Percentiles rank a stretch among this genome's conserved stretches.
Evolutionary conservation across 148 eudicot species (phyloP).

Genomic region (Hydrangea macrophylla): DNA sequence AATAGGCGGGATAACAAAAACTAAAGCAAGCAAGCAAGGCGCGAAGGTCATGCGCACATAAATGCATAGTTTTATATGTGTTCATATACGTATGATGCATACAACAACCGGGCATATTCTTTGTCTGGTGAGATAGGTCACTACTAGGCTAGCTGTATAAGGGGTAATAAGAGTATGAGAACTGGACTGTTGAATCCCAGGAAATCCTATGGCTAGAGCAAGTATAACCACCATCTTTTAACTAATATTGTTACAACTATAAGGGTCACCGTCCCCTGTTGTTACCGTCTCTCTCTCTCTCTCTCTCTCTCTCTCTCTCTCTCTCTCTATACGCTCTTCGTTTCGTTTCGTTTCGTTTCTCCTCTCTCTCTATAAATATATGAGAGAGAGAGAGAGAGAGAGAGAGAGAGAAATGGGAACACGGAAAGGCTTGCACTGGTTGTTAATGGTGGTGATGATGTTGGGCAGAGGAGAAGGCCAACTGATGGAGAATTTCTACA

Average conservation of each 20-base stretch:
- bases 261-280: neutral
- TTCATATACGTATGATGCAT: no score
- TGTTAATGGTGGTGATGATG: conserved; percentile 22
- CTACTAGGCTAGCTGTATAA: no score
- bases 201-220: conserved; percentile 3
- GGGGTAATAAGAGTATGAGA: neutral
- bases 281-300: no score
- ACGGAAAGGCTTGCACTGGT: conserved; percentile 19
- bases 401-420: conserved; percentile 28
- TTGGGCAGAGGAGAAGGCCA: conserved; percentile 32
- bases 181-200: neutral
- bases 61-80: no score
- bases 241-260: neutral
- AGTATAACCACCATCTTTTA: neutral
- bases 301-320: neutral
- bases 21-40: no score
- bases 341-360: no score
- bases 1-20: no score
- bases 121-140: no score
- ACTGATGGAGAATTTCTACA: conserved; percentile 42
- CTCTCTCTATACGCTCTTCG: neutral
- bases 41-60: no score
- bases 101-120: no score
- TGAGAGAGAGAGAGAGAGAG: neutral
- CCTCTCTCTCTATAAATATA: no score